Percentiles rank a stretch among this genome's conserved stretches.
These are phyloP conservation scores for Clarireedia homoeocarpa DNA, from an alignment of 2,329 filamentous ascomycete species.

Conservation along the genomic window DNA sequence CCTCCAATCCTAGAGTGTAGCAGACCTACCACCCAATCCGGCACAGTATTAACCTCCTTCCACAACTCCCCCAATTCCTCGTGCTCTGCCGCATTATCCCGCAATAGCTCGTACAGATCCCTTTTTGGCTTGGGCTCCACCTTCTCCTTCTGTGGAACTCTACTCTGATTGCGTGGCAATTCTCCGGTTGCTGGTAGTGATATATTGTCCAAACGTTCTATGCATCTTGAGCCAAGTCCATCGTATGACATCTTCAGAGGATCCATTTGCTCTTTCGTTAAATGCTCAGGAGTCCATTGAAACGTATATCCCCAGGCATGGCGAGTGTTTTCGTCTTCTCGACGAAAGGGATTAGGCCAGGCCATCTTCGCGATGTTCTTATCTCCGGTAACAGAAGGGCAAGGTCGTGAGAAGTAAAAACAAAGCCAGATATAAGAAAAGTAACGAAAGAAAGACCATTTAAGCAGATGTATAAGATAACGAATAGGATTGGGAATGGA, in stretches of 20 bases:
- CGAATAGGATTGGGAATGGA: no score
- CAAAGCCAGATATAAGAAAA: neutral
- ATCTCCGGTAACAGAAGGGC: neutral
- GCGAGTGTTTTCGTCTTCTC: conserved; percentile 20
- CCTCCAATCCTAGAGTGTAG: neutral
- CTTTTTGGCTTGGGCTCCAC: conserved; percentile 28
- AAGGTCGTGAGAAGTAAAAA: neutral
- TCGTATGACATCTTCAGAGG: conserved; percentile 62
- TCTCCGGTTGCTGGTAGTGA: conserved; percentile 35
- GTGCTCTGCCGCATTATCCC: conserved; percentile 49
- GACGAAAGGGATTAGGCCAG: conserved; percentile 15
- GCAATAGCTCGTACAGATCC: conserved; percentile 57
- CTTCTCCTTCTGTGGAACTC: conserved; percentile 30
- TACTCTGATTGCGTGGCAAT: conserved; percentile 22
- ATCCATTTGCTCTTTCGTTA: conserved; percentile 49
- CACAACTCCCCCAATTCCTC: conserved; percentile 50
- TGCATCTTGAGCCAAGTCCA: conserved; percentile 55
- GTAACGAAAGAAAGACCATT: neutral
- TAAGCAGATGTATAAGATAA: no score
- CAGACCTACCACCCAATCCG: conserved; percentile 53
- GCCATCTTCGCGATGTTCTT: neutral
- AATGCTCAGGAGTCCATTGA: conserved; percentile 58
- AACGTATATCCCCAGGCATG: conserved; percentile 57
- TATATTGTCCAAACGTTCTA: conserved; percentile 55
- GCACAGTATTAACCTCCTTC: conserved; percentile 58